These are phyloP conservation scores for Penicillium corylophilum DNA, from an alignment of 2,329 filamentous ascomycete species.

Conservation along the genomic window DNA sequence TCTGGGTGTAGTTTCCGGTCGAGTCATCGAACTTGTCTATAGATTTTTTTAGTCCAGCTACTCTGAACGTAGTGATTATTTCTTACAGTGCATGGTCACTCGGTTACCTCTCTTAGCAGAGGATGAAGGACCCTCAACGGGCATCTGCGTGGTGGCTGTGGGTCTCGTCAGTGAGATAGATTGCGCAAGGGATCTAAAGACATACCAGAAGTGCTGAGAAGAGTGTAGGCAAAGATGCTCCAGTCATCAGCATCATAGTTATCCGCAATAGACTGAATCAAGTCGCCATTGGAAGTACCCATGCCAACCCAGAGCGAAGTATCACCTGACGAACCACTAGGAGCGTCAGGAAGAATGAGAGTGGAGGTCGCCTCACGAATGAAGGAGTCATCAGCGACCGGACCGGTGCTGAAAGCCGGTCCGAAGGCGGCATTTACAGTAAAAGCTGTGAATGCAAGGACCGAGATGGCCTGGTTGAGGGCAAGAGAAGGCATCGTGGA, in stretches of 20 bases:
- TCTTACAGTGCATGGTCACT: slow-evolving; percentile 44
- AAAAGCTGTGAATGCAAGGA: slow-evolving; percentile 11
- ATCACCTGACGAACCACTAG: slow-evolving; percentile 38
- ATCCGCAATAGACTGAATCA: slow-evolving; percentile 51
- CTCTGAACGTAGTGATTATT: not conserved
- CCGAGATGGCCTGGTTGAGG: slow-evolving; percentile 16
- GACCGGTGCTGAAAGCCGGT: slow-evolving; percentile 47
- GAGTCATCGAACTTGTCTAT: slow-evolving; percentile 41
- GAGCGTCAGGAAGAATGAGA: slow-evolving; percentile 42
- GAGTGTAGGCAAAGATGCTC: slow-evolving; percentile 40
- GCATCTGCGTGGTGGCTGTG: slow-evolving; percentile 32
- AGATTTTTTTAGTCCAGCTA: not conserved
- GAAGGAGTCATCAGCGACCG: slow-evolving; percentile 40
- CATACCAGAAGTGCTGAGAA: slow-evolving; percentile 17
- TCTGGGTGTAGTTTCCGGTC: slow-evolving; percentile 44
- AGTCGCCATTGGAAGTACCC: slow-evolving; percentile 48
- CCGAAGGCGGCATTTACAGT: slow-evolving; percentile 28
- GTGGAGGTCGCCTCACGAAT: slow-evolving; percentile 49
- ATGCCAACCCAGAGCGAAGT: slow-evolving; percentile 51
- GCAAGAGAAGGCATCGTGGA: slow-evolving; percentile 12
- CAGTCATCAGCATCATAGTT: slow-evolving; percentile 38
- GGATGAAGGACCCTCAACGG: slow-evolving; percentile 31
- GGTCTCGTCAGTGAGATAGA: not conserved
- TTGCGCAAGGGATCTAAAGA: not conserved
- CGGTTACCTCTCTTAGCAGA: slow-evolving; percentile 29